Base-by-base conservation (phyloP, 805 yeast species). In the Myxozyma neotropica region DNA sequence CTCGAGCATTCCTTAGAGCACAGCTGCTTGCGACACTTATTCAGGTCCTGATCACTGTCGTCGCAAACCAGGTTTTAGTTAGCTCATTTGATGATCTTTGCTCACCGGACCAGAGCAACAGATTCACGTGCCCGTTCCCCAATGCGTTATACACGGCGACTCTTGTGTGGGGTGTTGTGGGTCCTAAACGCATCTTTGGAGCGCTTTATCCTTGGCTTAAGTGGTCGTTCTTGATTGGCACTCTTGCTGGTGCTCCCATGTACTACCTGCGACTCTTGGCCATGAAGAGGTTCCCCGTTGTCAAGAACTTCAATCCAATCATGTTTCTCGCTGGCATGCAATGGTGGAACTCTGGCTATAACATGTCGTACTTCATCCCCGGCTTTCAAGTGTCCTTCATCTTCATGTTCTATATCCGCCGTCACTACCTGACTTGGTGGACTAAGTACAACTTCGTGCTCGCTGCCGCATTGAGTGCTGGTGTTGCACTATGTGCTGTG, bases 401-500 rank as follows among this genome's bases (percentile, higher is more conserved):
- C 17, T 83, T 83, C 40, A 64, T 63, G 62, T 63, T 42, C 53
- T 71, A 75, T 64, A 73, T 84, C 66, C 79, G 81, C 65, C 74
- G 77, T 66, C 76, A 76, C 60, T 80, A 80, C 70, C 69, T 78
- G 46, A 71, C 77, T 21, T 80, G 87, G 88, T 86, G 88, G 77
- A 74, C 74, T 46, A 77, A 77, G 72, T 80, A 78, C 70, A 77
- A 73, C 68, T 80, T 77, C 62, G 78, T 85, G 23, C 71, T 86
- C 53, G 75, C 85, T 24, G 80, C 86, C 53, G 87, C 82, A 1
- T 72, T 85, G 29, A 73, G 79, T 8, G 82, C 87, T 0, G 89
- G 88, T n/a, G 80, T 83, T 19, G 88, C 88, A 1, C 78, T 84
- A 61, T 75, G 84, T 58, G 83, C 82, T 0, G 73, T 83, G 45